Conservation (phyloP, 805 yeast species). For the Brettanomyces naardenensis region DNA sequence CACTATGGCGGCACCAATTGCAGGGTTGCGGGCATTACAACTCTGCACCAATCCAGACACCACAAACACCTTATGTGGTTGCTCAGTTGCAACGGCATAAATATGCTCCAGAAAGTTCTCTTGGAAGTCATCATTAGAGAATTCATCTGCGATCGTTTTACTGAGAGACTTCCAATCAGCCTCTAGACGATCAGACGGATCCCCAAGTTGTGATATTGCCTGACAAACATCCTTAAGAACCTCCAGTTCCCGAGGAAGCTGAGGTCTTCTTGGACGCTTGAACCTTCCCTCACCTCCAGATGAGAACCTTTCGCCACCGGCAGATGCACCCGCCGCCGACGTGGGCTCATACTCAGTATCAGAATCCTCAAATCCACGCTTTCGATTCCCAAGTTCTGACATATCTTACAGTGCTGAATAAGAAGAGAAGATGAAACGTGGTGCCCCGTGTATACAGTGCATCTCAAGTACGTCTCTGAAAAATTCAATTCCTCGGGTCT, state of each 20-base stretch:
- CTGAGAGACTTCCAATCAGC: constrained; percentile 31
- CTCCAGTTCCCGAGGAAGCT: constrained; percentile 17
- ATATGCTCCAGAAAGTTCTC: constrained; percentile 53
- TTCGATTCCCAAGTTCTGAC: constrained; percentile 1
- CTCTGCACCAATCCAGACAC: constrained; percentile 59
- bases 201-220: constrained; percentile 54
- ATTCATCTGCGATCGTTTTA: constrained; percentile 55
- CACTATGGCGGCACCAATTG: constrained; percentile 61
- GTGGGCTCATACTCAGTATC: constrained; percentile 3
- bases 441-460: too few relatives aligned
- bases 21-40: constrained; percentile 54
- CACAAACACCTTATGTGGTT: constrained; percentile 83
- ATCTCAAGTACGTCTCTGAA: too few relatives aligned
- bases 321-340: background rate
- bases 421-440: too few relatives aligned
- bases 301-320: background rate
- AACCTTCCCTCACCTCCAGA: background rate
- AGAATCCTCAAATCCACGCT: background rate
- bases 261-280: constrained; percentile 5
- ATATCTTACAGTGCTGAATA: too few relatives aligned
- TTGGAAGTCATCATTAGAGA: constrained; percentile 45
- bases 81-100: constrained; percentile 68
- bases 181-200: constrained; percentile 28
- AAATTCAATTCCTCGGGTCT: too few relatives aligned
- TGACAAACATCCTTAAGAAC: constrained; percentile 40